phyloP scores from a whole-genome alignment of 495 filamentous ascomycete species.

The Trypethelium eluteriae region DNA sequence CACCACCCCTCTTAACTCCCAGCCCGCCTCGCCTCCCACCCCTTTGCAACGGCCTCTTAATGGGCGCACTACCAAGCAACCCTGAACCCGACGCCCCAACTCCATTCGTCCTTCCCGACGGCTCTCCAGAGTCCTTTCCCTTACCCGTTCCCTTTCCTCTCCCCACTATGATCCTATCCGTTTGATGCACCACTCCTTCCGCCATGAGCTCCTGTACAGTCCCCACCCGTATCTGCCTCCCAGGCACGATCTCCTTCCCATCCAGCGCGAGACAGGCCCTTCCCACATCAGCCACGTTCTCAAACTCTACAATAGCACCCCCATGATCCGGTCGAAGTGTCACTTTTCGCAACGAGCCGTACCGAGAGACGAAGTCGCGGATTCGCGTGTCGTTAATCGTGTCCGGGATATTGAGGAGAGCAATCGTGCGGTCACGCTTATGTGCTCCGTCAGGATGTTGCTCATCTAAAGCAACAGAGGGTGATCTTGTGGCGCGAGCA shows the following conservation, averaged over 20 bases:
- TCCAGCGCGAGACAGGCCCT: conserved; percentile 69
- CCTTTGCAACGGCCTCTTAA: conserved; percentile 46
- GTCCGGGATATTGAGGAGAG: conserved; percentile 55
- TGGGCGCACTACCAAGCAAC: not conserved
- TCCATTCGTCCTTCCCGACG: conserved; percentile 8
- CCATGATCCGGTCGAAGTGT: conserved; percentile 61
- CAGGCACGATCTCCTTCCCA: conserved; percentile 57
- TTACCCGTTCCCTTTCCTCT: conserved; percentile 45
- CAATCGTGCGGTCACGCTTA: conserved; percentile 35
- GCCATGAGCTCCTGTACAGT: conserved; percentile 60
- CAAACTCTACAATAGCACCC: conserved; percentile 83
- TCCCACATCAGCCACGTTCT: conserved; percentile 59
- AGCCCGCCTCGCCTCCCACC: conserved; percentile 39
- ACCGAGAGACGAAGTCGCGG: conserved; percentile 53
- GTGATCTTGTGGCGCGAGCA: conserved; percentile 42
- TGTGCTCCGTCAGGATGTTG: not conserved
- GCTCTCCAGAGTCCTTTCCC: conserved; percentile 34
- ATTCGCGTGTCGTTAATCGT: conserved; percentile 59
- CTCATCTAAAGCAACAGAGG: conserved; percentile 48
- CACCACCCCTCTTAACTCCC: conserved; percentile 29
- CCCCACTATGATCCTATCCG: conserved; percentile 41
- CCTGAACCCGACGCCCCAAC: not conserved
- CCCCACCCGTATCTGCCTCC: conserved; percentile 60
- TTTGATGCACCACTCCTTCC: conserved; percentile 21
- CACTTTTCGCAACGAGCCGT: conserved; percentile 51